Evolutionary conservation across 306 rosid genomes (phyloP).

Genomic region (Biancaea sappan): DNA sequence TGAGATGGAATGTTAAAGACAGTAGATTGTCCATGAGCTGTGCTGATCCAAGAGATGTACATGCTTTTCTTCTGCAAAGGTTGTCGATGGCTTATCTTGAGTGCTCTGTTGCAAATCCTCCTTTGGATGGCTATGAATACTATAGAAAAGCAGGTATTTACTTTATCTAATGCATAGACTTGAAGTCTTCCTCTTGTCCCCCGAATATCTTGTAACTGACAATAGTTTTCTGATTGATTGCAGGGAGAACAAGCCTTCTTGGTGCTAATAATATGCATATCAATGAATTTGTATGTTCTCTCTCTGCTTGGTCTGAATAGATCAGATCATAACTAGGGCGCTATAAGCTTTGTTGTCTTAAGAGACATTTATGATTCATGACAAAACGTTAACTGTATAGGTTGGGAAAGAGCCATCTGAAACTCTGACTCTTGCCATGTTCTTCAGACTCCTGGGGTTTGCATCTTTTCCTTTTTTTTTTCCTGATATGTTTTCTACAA

Average conservation of each 20-base stretch:
- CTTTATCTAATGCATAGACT: constrained; percentile 15
- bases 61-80: constrained; percentile 56
- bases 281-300: constrained; percentile 60
- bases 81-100: constrained; percentile 64
- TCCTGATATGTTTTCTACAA: neutral
- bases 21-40: constrained; percentile 33
- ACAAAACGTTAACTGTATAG: constrained; percentile 38
- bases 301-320: constrained; percentile 1
- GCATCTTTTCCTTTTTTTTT: constrained; percentile 33
- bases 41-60: constrained; percentile 36
- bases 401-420: constrained; percentile 66
- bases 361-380: neutral
- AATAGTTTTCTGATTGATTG: constrained; percentile 36
- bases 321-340: neutral
- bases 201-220: constrained; percentile 27
- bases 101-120: constrained; percentile 48
- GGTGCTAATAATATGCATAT: constrained; percentile 55
- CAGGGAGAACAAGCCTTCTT: constrained; percentile 62
- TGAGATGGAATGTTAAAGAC: constrained; percentile 42
- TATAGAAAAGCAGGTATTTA: constrained; percentile 60
- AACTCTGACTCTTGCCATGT: constrained; percentile 46
- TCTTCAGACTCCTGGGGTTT: constrained; percentile 72
- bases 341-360: neutral
- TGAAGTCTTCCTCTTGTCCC: neutral
- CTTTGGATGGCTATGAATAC: constrained; percentile 60